Evolutionary conservation across 192 early-diverging fungal species (phyloP), one percentile per base, ranked within the genome.

Genomic region (Coemansia sp.): DNA sequence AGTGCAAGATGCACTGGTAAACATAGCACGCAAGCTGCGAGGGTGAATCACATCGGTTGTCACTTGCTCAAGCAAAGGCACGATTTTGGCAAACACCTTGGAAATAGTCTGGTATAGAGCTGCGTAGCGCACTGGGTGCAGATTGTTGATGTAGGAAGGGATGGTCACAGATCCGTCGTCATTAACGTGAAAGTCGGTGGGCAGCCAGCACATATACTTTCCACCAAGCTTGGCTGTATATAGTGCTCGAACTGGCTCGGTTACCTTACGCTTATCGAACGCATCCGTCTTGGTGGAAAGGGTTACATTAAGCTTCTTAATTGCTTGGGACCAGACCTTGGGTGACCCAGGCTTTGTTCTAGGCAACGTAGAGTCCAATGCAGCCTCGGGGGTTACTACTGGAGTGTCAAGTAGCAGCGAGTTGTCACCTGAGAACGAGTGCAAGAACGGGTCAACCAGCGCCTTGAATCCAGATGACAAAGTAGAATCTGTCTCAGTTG

Each of bases 21-120:
- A 55, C 5, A 28, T 13, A 26, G 23, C 26, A 30, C 52, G 52
- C 21, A 14, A 55, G 3, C 28, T 8, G 16, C 33, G 32, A 17
- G 58, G 63, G 21, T 65, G 57, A 23, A 44, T 44, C 8, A 66
- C 17, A 17, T 72, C 70, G 0, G 63, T 66, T 7, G 35, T 37
- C 1, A 37, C 35, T 37, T 37, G 35, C 35, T 37, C 35, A 4
- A 37, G 35, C 35, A 37, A 37, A 37, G 35, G 35, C 35, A 37
- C 35, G 6, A 37, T 8, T 6, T 37, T 37, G 35, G 35, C 35
- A 0, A 37, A 37, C 8, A 37, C 1, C 35, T 37, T 37, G 35
- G 35, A 37, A 37, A 37, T 37, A 6, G 35, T 37, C 35, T 37
- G 35, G 35, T 37, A 37, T 6, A 37, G 35, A 6, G 35, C 35